A percentile compares a stretch with the other conserved stretches of the same genome.
These are phyloP conservation scores for Hordeum pubiflorum DNA, from an alignment of 202 grass and related monocot species.

Conservation along the genomic window DNA sequence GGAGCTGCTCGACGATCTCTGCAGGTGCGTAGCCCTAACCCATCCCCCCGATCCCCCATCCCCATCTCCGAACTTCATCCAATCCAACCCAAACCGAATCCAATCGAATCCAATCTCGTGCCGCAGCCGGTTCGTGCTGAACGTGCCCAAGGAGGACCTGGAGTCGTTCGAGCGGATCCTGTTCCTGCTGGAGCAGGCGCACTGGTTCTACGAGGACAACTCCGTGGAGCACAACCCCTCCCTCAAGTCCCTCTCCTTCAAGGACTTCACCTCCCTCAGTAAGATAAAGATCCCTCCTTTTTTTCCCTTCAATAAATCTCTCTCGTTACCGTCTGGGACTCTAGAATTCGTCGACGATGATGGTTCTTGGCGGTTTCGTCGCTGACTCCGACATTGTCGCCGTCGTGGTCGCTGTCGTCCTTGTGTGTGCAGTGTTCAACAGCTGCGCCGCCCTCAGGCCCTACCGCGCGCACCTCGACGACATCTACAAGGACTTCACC, in stretches of 20 bases:
- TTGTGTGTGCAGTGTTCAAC: slow-evolving; percentile 67
- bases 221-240: slow-evolving; percentile 81
- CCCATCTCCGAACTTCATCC: slow-evolving; percentile 14
- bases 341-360: not conserved
- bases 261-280: slow-evolving; percentile 91
- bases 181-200: slow-evolving; percentile 89
- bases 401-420: not conserved
- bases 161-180: slow-evolving; percentile 97
- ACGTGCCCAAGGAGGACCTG: slow-evolving; percentile 93
- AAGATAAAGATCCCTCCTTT: not conserved
- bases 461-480: slow-evolving; percentile 83
- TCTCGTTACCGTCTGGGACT: not conserved
- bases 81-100: not conserved
- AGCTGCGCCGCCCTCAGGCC: slow-evolving; percentile 84
- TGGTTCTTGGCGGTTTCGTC: not conserved
- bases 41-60: not conserved
- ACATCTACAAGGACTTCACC: slow-evolving; percentile 93
- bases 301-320: not conserved
- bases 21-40: slow-evolving; percentile 50
- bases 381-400: not conserved
- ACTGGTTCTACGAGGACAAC: slow-evolving; percentile 99
- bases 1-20: slow-evolving; percentile 95
- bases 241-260: slow-evolving; percentile 96
- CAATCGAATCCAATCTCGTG: not conserved
- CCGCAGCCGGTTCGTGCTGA: slow-evolving; percentile 86